Base-by-base conservation (phyloP, 1,284 basidiomycete genomes). In the Moniliophthora roreri region DNA sequence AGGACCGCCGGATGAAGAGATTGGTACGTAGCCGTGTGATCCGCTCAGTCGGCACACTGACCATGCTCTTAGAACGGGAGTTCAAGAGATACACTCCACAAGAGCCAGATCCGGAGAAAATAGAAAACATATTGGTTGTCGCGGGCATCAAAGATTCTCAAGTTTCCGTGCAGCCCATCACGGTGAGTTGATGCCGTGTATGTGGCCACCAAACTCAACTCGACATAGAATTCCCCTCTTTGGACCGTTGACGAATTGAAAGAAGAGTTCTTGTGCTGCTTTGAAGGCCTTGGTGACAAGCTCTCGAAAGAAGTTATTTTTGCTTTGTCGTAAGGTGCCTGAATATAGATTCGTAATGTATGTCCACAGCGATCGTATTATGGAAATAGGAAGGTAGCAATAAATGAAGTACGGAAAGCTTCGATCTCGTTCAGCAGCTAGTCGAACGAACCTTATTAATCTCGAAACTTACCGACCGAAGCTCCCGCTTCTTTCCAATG, bases 251-350 rank as follows among this genome's bases (percentile, higher is more conserved):
- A 53, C n/a, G 53, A 67, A 49, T 47, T 53, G 28, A 66, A 66
- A 23, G 40, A 55, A 32, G 66, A 65, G 47, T 63, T 70, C 35
- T 56, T 63, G 49, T 62, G 52, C 39, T 81, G 72, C 16, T 58
- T 80, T 11, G 63, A 66, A 46, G 72, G 67, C 8, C 60, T 82
- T 20, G 79, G 79, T 8, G 47, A 60, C 18, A 70, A 73, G 40
- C 47, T 80, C 40, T 65, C 74, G 36, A 69, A 55, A 59, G 71
- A 62, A 55, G 60, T 77, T 21, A 60, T 72, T 48, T 72, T 76
- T 40, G 11, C 28, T 11, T 32, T 6, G 6, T 32, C 28, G 7
- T 32, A 6, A 6, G 28, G 28, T 6, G n/a, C n/a, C n/a, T n/a
- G n/a, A n/a, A n/a, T n/a, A n/a, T n/a, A n/a, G n/a, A n/a, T n/a